Percentiles rank a stretch among this genome's conserved stretches.
phyloP scores from a whole-genome alignment of 2,329 filamentous ascomycete species.

The Aspergillus unguis region DNA sequence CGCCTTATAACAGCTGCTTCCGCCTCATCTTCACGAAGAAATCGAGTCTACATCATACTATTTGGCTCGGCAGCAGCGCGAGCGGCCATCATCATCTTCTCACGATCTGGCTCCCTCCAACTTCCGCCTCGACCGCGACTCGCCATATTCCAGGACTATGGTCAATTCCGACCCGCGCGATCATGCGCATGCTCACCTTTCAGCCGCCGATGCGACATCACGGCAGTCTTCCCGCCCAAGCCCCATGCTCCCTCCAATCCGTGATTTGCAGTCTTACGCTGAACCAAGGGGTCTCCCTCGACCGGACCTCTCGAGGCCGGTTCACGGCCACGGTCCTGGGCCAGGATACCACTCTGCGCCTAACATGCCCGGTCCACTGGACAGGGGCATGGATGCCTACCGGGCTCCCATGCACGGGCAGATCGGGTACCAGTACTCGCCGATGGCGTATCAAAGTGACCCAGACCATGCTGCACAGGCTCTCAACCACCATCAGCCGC shows the following conservation, averaged over 20 bases:
- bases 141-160: conserved; percentile 19
- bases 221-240: conserved; percentile 31
- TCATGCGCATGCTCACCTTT: conserved; percentile 17
- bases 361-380: conserved; percentile 21
- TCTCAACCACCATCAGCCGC: conserved; percentile 30
- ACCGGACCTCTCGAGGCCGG: conserved; percentile 18
- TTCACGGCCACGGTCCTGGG: conserved; percentile 4
- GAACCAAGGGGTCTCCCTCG: conserved; percentile 25
- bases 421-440: conserved; percentile 27
- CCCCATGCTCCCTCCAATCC: conserved; percentile 37
- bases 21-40: conserved; percentile 41
- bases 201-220: conserved; percentile 15
- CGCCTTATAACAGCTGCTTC: conserved; percentile 30
- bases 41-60: conserved; percentile 40
- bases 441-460: conserved; percentile 29
- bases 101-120: conserved; percentile 28
- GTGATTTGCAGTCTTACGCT: conserved; percentile 34
- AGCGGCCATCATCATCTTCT: conserved; percentile 29
- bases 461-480: conserved; percentile 25
- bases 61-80: conserved; percentile 28
- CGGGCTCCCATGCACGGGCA: conserved; percentile 26
- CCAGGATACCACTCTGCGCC: conserved; percentile 5
- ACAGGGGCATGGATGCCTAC: conserved; percentile 26
- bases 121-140: conserved; percentile 30
- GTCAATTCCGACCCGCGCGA: conserved; percentile 20